Base-by-base conservation (phyloP, 495 filamentous ascomycete species). In the Cercophora samala region DNA sequence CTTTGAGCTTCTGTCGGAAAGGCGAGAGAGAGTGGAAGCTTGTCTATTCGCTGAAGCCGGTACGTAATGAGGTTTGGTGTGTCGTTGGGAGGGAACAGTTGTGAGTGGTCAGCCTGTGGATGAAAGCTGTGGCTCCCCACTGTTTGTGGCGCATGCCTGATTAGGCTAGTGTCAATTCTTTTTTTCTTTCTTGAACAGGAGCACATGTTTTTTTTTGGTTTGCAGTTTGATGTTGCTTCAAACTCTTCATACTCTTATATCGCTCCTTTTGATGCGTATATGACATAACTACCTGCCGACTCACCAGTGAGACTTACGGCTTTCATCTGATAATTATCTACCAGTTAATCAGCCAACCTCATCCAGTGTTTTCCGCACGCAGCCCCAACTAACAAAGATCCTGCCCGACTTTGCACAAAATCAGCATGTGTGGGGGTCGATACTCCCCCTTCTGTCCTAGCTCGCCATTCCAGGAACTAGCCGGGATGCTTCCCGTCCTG, bases 1-100 rank as follows among this genome's bases (percentile, higher is more conserved):
- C 63, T 46, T 17, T 26, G 32, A 37, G 60, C 60, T 21, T 32
- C 8, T 18, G 17, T 60, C 24, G 37, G 37, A 46, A 46, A 46
- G 5, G 37, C 4, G 26, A 9, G 9, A 8, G 26, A 9, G 9
- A 18, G n/a, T 56, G 3, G 53, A 56, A 56, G n/a, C 32, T 15
- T 29, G 24, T 29, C 1, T 22, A 32, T 56, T 29, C 4, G 15
- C 25, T 21, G 22, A 64, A 26, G 26, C 21, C 5, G 58, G 42
- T 66, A 73, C 71, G 71, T 73, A 73, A 73, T 73, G 69, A n/a
- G 58, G 69, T 73, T 69, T 69, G 66, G 64, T 73, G 62, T 58
- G 37, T 51, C n/a, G 11, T 19, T 53, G 25, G 37, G 55, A 32
- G 26, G 21, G 58, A 18, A n/a, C 54, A 29, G 23, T 51, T 60